Evolutionary conservation across 2,329 filamentous ascomycete genomes (phyloP).

Genomic region (Cryphonectria carpinicola): DNA sequence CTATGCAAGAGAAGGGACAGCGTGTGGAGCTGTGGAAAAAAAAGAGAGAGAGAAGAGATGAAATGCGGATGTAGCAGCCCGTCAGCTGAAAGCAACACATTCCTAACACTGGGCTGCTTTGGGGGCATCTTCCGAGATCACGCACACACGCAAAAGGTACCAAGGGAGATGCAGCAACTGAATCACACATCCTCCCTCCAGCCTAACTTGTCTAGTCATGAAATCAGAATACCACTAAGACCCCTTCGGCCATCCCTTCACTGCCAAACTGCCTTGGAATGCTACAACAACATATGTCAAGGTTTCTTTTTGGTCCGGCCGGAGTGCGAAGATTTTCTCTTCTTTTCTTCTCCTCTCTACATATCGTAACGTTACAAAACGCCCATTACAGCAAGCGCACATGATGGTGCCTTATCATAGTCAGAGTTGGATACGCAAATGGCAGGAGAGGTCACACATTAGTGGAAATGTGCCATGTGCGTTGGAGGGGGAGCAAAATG

Average conservation of each 20-base stretch:
- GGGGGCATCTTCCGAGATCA: conserved; percentile 5
- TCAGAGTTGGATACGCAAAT: background rate
- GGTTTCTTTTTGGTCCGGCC: background rate
- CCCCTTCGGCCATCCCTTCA: background rate
- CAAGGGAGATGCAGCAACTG: background rate
- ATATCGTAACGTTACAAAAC: conserved; percentile 11
- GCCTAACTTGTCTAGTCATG: background rate
- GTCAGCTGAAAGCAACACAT: background rate
- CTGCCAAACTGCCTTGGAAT: background rate
- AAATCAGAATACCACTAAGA: background rate
- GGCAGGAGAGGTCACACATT: conserved; percentile 10
- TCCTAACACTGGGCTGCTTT: background rate
- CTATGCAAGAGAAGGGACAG: background rate
- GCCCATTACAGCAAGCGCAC: background rate
- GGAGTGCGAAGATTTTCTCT: background rate
- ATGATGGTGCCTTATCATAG: conserved; percentile 6
- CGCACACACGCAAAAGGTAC: background rate
- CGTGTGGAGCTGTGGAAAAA: background rate
- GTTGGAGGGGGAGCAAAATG: background rate
- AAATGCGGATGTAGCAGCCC: background rate
- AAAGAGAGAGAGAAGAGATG: background rate
- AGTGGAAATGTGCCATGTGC: conserved; percentile 8
- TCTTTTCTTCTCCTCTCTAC: background rate
- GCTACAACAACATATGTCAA: background rate
- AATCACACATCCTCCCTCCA: background rate